phyloP scores from a whole-genome alignment of 2,329 filamentous ascomycete genomes.

The Mollisia scopiformis region DNA sequence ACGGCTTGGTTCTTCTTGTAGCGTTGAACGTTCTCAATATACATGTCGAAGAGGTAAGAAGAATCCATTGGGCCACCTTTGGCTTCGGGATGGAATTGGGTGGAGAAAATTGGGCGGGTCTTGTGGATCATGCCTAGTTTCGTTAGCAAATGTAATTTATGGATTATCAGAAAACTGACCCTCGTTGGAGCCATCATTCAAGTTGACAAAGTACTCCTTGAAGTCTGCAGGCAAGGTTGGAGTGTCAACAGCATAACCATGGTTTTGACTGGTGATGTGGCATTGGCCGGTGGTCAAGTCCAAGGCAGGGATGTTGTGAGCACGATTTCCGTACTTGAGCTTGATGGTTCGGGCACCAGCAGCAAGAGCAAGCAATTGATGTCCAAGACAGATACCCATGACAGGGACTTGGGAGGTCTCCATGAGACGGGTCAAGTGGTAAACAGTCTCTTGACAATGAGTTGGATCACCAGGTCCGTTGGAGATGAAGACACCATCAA shows the following conservation, averaged over 20 bases:
- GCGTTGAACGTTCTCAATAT: slow-evolving; percentile 83
- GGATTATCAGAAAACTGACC: slow-evolving; percentile 47
- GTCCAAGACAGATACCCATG: slow-evolving; percentile 97
- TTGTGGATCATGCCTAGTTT: slow-evolving; percentile 82
- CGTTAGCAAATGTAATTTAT: slow-evolving; percentile 24
- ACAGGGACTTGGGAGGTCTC: slow-evolving; percentile 88
- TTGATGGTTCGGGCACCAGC: slow-evolving; percentile 90
- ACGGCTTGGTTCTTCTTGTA: slow-evolving; percentile 84
- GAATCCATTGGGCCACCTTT: slow-evolving; percentile 97
- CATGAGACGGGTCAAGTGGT: slow-evolving; percentile 90
- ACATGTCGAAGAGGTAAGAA: slow-evolving; percentile 95
- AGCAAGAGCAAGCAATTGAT: slow-evolving; percentile 92
- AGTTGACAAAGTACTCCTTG: slow-evolving; percentile 98
- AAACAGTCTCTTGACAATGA: slow-evolving; percentile 92
- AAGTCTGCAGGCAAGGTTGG: slow-evolving; percentile 81
- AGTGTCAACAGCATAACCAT: slow-evolving; percentile 93
- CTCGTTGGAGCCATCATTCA: slow-evolving; percentile 97
- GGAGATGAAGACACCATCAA: slow-evolving; percentile 98
- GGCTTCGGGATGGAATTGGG: slow-evolving; percentile 98
- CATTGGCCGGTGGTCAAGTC: slow-evolving; percentile 95
- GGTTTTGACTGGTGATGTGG: slow-evolving; percentile 98
- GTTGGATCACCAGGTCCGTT: slow-evolving; percentile 98
- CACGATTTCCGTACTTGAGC: slow-evolving; percentile 98
- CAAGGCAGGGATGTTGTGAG: slow-evolving; percentile 95
- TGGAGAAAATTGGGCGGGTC: slow-evolving; percentile 94